Percentiles rank a stretch among this genome's conserved stretches.
These are phyloP conservation scores for Punica granatum DNA, from an alignment of 345 rosid genomes.

Conservation along the genomic window DNA sequence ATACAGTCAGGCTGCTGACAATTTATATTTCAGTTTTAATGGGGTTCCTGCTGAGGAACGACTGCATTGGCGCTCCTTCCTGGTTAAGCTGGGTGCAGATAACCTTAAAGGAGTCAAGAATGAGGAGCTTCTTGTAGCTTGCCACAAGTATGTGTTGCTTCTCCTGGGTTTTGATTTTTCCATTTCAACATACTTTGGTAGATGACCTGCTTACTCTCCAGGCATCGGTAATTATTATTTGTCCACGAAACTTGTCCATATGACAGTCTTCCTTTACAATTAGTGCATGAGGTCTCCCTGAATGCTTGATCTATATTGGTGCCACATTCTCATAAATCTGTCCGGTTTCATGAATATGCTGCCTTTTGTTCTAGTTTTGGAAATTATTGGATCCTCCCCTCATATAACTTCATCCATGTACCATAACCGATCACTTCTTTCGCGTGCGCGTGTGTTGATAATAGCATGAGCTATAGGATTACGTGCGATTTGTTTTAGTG, in stretches of 20 bases:
- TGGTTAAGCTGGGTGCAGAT: conserved; percentile 86
- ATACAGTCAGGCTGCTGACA: not conserved
- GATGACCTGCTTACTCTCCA: not conserved
- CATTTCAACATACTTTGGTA: not conserved
- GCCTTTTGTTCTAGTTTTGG: no score
- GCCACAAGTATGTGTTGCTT: conserved; percentile 58
- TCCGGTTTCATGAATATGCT: no score
- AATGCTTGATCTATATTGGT: not conserved
- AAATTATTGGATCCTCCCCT: not conserved
- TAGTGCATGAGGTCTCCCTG: not conserved
- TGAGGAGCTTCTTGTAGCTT: conserved; percentile 94
- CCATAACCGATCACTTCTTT: not conserved
- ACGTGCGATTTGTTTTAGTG: not conserved
- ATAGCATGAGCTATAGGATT: not conserved
- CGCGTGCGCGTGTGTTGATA: not conserved
- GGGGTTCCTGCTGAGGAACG: conserved; percentile 98
- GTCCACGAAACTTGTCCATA: not conserved
- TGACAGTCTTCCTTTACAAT: no score
- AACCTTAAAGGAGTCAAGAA: conserved; percentile 85
- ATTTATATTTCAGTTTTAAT: conserved; percentile 50
- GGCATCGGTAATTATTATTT: not conserved
- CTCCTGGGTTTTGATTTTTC: not conserved
- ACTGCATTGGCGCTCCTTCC: conserved; percentile 84
- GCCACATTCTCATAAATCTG: no score
- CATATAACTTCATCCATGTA: not conserved